Evolutionary conservation across 805 yeast species (phyloP).

Genomic region (Yarrowia deformans): DNA sequence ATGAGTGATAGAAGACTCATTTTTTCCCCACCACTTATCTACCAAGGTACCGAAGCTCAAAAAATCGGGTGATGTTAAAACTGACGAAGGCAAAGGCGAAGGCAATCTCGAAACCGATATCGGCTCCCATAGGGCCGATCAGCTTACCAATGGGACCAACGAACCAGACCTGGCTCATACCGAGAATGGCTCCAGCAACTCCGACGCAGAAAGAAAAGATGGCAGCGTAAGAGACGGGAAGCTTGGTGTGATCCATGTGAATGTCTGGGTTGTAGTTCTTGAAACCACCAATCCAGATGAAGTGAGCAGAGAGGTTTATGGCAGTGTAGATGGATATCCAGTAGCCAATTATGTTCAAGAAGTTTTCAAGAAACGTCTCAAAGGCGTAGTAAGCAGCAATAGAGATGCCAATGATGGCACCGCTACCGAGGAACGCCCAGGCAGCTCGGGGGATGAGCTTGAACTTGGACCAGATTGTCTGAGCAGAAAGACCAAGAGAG

Average conservation of each 20-base stretch:
- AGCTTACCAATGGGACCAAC: slow-evolving; percentile 67
- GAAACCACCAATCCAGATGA: slow-evolving; percentile 72
- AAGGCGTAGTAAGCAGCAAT: slow-evolving; percentile 87
- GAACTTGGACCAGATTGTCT: slow-evolving; percentile 79
- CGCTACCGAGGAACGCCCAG: slow-evolving; percentile 83
- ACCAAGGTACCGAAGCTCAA: slow-evolving; percentile 69
- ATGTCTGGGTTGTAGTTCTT: slow-evolving; percentile 67
- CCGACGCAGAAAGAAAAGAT: slow-evolving; percentile 80
- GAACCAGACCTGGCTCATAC: slow-evolving; percentile 90
- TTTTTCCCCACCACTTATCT: slow-evolving; percentile 43
- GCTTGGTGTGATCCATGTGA: slow-evolving; percentile 62
- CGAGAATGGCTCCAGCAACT: slow-evolving; percentile 82
- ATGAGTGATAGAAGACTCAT: slow-evolving; percentile 30
- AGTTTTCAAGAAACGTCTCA: slow-evolving; percentile 74
- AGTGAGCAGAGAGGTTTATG: slow-evolving; percentile 78
- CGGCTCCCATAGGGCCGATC: slow-evolving; percentile 84
- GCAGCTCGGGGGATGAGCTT: slow-evolving; percentile 77
- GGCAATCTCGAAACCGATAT: slow-evolving; percentile 83
- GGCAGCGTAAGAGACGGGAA: slow-evolving; percentile 84
- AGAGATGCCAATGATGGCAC: slow-evolving; percentile 79
- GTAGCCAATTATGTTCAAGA: slow-evolving; percentile 91
- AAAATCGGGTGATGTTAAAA: slow-evolving; percentile 63
- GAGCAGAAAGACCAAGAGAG: slow-evolving; percentile 86
- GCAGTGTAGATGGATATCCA: slow-evolving; percentile 86
- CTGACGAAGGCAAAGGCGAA: slow-evolving; percentile 70